Evolutionary conservation across 1,284 basidiomycete species (phyloP).

Genomic region (Apiotrichum domesticum): DNA sequence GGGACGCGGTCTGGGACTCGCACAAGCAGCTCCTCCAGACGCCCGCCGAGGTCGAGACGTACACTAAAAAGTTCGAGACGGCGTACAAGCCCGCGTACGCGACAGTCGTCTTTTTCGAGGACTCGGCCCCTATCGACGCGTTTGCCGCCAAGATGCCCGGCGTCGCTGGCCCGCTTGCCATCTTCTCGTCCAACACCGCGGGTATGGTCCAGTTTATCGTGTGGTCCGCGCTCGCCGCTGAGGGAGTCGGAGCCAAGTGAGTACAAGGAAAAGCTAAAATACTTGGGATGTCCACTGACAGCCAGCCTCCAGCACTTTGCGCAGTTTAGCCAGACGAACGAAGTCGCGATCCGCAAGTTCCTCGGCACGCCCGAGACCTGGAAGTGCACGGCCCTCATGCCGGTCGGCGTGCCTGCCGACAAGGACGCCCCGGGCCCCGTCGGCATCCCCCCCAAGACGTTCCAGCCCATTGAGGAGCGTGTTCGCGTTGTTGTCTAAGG

Average conservation of each 20-base stretch:
- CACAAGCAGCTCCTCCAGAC: conserved; percentile 8
- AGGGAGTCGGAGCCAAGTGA: conserved; percentile 43
- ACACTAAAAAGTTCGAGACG: conserved; percentile 30
- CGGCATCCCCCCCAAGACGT: conserved; percentile 27
- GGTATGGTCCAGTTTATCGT: conserved; percentile 41
- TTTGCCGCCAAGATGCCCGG: conserved; percentile 46
- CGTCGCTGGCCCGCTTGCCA: conserved; percentile 13
- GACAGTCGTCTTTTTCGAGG: conserved; percentile 51
- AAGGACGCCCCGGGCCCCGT: conserved; percentile 7
- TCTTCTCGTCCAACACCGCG: conserved; percentile 14
- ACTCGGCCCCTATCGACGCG: conserved; percentile 46
- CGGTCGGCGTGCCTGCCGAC: conserved; percentile 39
- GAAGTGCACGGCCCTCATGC: conserved; percentile 42
- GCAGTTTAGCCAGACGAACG: conserved; percentile 17
- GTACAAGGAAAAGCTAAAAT: too few species aligned
- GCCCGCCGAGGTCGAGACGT: conserved; percentile 9
- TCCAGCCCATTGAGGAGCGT: conserved; percentile 13
- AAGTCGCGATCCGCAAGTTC: conserved; percentile 27
- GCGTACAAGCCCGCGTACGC: conserved; percentile 47
- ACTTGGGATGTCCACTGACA: too few species aligned
- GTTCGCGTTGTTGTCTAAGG: conserved; percentile 6
- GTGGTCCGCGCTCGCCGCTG: conserved; percentile 44
- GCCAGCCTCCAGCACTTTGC: conserved; percentile 32
- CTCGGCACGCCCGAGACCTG: conserved; percentile 39
- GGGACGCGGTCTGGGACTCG: conserved; percentile 40